phyloP scores from a whole-genome alignment of 1,284 basidiomycete genomes.

The Hymenochaete sp. region DNA sequence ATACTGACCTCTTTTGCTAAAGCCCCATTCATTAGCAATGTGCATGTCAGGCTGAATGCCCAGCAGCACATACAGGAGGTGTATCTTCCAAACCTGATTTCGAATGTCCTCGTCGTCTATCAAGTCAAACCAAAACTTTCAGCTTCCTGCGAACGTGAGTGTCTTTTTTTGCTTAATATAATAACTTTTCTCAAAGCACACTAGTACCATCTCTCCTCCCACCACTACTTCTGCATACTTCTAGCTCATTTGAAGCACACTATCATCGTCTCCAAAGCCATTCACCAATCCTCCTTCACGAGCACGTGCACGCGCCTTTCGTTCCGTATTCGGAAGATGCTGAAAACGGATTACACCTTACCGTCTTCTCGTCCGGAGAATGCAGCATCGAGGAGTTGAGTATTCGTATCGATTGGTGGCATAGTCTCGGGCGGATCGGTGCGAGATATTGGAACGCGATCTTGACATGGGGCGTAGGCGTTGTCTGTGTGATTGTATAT shows the following conservation, averaged over 20 bases:
- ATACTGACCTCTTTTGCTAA: conserved; percentile 15
- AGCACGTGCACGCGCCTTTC: conserved; percentile 65
- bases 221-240: conserved; percentile 51
- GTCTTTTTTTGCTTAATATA: not conserved
- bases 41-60: no score
- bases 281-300: conserved; percentile 53
- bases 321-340: conserved; percentile 26
- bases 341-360: conserved; percentile 40
- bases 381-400: conserved; percentile 36
- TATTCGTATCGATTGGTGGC: conserved; percentile 56
- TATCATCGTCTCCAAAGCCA: conserved; percentile 47
- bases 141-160: conserved; percentile 21
- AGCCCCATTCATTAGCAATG: conserved; percentile 22
- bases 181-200: not conserved
- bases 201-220: conserved; percentile 31
- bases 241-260: conserved; percentile 55
- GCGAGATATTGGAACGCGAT: conserved; percentile 66
- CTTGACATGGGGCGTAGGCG: conserved; percentile 61
- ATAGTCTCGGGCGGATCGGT: conserved; percentile 60
- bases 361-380: conserved; percentile 48
- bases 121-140: conserved; percentile 31
- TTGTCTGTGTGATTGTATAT: conserved; percentile 49
- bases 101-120: conserved; percentile 58
- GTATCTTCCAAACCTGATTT: conserved; percentile 41
- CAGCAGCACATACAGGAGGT: no score